Evolutionary conservation across 768 basidiomycete species (phyloP).

Genomic region (Suillus luteus): DNA sequence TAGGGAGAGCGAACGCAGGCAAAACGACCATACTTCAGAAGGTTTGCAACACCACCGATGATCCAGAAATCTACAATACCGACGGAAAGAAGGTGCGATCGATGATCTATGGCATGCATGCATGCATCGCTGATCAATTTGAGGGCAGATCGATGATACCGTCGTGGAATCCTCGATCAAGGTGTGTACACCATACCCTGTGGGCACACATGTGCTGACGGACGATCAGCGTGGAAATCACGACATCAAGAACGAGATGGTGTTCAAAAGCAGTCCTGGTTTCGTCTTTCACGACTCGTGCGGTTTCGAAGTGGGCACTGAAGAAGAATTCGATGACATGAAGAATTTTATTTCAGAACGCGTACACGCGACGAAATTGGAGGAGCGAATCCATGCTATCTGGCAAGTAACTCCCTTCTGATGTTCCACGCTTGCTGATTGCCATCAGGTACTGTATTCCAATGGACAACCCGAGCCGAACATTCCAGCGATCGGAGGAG

Average conservation of each 20-base stretch:
- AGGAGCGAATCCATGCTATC: slow-evolving; percentile 39
- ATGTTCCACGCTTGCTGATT: background rate
- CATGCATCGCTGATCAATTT: too few species aligned
- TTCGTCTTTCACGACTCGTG: slow-evolving; percentile 43
- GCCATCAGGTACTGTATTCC: too few species aligned
- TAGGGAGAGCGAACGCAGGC: too few species aligned
- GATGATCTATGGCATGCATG: background rate
- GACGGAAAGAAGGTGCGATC: background rate
- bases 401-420: slow-evolving; percentile 29
- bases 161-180: too few species aligned
- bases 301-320: background rate
- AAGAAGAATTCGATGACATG: slow-evolving; percentile 15
- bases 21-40: too few species aligned
- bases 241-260: slow-evolving; percentile 32
- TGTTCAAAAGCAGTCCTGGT: slow-evolving; percentile 29
- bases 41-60: too few species aligned
- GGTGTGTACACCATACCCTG: background rate
- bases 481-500: too few species aligned
- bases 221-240: slow-evolving; percentile 23
- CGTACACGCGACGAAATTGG: slow-evolving; percentile 20
- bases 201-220: background rate
- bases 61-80: background rate
- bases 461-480: too few species aligned
- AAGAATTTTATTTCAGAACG: slow-evolving; percentile 33
- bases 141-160: too few species aligned